These are phyloP conservation scores for Xylariaceae sp. DNA, from an alignment of 2,329 filamentous ascomycete genomes.

Conservation along the genomic window DNA sequence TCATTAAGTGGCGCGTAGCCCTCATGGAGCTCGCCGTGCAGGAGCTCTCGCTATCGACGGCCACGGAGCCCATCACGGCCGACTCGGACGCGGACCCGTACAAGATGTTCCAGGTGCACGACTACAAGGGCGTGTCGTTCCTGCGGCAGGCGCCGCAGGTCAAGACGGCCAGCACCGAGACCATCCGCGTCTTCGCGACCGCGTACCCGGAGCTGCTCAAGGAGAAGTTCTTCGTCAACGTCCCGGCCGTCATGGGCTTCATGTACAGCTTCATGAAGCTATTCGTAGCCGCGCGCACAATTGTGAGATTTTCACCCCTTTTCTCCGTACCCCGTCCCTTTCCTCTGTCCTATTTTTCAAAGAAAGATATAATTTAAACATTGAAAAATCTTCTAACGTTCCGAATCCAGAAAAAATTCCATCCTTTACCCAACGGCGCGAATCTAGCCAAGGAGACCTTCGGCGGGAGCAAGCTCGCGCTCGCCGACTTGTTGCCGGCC, in stretches of 20 bases:
- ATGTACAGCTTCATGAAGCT: slow-evolving; percentile 72
- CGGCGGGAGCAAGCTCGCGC: slow-evolving; percentile 47
- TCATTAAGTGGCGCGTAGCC: slow-evolving; percentile 83
- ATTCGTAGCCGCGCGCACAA: slow-evolving; percentile 67
- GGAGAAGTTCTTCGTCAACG: slow-evolving; percentile 95
- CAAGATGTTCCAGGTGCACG: slow-evolving; percentile 88
- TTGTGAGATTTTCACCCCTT: slow-evolving; percentile 33
- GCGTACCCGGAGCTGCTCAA: slow-evolving; percentile 86
- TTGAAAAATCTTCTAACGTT: too few relatives aligned
- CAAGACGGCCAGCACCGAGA: slow-evolving; percentile 72
- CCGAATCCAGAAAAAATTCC: slow-evolving; percentile 62
- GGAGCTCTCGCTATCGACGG: slow-evolving; percentile 65
- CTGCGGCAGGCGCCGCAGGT: slow-evolving; percentile 73
- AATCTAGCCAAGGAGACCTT: slow-evolving; percentile 58
- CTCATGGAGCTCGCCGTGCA: slow-evolving; percentile 84
- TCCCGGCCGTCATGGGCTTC: slow-evolving; percentile 87
- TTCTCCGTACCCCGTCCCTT: too few relatives aligned
- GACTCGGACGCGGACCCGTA: slow-evolving; percentile 75
- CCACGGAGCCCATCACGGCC: slow-evolving; percentile 67
- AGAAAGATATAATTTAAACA: too few relatives aligned
- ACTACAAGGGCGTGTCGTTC: slow-evolving; percentile 86
- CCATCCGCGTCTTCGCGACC: slow-evolving; percentile 73
- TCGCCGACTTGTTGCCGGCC: slow-evolving; percentile 64
- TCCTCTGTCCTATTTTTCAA: too few relatives aligned
- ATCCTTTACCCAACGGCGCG: slow-evolving; percentile 69